Conservation (phyloP, 768 basidiomycete genomes). For the Cytidiella melzeri region DNA sequence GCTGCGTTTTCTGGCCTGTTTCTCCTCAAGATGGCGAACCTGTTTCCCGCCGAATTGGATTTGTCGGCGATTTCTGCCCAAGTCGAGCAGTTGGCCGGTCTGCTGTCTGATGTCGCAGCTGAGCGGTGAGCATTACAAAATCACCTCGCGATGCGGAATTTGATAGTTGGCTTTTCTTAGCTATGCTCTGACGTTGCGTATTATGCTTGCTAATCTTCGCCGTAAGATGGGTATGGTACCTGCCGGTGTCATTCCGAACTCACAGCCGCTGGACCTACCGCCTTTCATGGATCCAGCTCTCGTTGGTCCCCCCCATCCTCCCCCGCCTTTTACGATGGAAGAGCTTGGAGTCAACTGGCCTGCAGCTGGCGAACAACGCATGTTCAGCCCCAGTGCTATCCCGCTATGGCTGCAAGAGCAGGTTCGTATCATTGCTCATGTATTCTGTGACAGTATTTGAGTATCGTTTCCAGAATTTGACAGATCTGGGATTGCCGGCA, state of each 20-base stretch:
- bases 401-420: conserved; percentile 93
- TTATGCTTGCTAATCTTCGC: conserved; percentile 89
- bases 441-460: neutral
- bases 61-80: conserved; percentile 69
- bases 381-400: conserved; percentile 74
- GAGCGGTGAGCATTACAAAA: conserved; percentile 50
- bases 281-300: conserved; percentile 49
- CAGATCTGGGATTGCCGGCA: conserved; percentile 85
- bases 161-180: conserved; percentile 34
- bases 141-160: neutral
- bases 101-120: conserved; percentile 89
- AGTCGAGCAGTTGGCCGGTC: conserved; percentile 85
- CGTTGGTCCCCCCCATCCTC: conserved; percentile 23
- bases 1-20: conserved; percentile 90
- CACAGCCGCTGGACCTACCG: conserved; percentile 25
- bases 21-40: conserved; percentile 88
- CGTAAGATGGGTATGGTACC: conserved; percentile 71
- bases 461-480: conserved; percentile 54
- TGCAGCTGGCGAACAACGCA: conserved; percentile 38
- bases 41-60: conserved; percentile 84
- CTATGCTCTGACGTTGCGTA: conserved; percentile 84
- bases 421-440: conserved; percentile 37
- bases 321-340: conserved; percentile 70
- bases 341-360: conserved; percentile 80
- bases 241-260: conserved; percentile 38